phyloP scores from a whole-genome alignment of 2,329 filamentous ascomycete genomes.

The Alternaria sp. region DNA sequence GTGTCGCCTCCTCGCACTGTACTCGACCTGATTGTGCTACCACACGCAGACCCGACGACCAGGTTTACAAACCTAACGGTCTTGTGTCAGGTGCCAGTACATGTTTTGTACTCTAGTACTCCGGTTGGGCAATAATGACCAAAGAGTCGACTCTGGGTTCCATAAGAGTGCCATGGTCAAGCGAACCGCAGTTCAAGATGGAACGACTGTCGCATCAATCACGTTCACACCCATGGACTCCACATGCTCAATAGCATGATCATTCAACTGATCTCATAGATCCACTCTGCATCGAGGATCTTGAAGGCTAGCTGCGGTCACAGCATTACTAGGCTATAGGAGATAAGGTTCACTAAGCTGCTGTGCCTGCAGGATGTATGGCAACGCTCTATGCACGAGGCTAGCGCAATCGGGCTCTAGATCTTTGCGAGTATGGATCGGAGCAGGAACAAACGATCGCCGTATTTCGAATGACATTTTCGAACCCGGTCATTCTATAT shows the following conservation, averaged over 20 bases:
- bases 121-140: slow-evolving; percentile 7
- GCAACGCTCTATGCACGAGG: slow-evolving; percentile 9
- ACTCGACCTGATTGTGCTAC: slow-evolving; percentile 39
- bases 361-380: slow-evolving; percentile 29
- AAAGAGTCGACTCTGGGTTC: slow-evolving; percentile 1
- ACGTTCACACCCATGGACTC: background rate
- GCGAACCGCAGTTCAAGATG: background rate
- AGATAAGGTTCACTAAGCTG: slow-evolving; percentile 19
- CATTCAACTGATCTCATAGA: background rate
- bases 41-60: slow-evolving; percentile 43
- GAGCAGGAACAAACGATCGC: slow-evolving; percentile 1
- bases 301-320: slow-evolving; percentile 32
- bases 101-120: slow-evolving; percentile 33
- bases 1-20: slow-evolving; percentile 26
- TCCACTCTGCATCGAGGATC: slow-evolving; percentile 28
- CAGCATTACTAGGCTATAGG: slow-evolving; percentile 27
- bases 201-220: background rate
- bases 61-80: slow-evolving; percentile 41
- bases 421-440: background rate
- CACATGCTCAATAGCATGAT: background rate
- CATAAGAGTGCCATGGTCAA: slow-evolving; percentile 10
- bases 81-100: slow-evolving; percentile 45
- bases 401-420: slow-evolving; percentile 11
- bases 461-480: background rate
- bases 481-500: background rate